Conservation (phyloP, 441 rosid genomes). For the Flueggea neowawraea region DNA sequence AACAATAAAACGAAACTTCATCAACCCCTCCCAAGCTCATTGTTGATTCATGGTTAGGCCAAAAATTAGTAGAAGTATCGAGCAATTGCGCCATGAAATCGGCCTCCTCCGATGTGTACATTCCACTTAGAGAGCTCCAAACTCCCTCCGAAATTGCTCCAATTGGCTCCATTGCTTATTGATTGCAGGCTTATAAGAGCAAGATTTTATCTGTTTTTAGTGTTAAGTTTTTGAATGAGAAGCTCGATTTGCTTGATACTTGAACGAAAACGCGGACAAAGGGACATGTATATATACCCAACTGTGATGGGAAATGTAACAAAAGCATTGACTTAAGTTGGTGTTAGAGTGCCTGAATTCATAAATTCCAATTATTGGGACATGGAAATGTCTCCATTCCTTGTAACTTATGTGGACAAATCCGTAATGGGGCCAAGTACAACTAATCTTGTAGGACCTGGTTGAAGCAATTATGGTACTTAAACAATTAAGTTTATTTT, state of each 20-base stretch:
- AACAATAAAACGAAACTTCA: slow-evolving; percentile 16
- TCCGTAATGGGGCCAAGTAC: slow-evolving; percentile 30
- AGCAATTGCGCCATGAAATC: slow-evolving; percentile 75
- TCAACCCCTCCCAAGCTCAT: slow-evolving; percentile 19
- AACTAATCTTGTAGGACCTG: slow-evolving; percentile 31
- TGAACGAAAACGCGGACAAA: no score
- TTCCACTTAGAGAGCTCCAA: slow-evolving; percentile 57
- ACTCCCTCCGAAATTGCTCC: slow-evolving; percentile 46
- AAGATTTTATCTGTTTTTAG: neutral
- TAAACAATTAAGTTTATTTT: slow-evolving; percentile 10
- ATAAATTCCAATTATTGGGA: slow-evolving; percentile 4
- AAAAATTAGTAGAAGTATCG: slow-evolving; percentile 24
- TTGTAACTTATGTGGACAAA: slow-evolving; percentile 1
- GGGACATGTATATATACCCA: no score
- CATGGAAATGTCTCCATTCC: slow-evolving; percentile 18
- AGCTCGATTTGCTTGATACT: neutral
- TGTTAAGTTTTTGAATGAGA: neutral
- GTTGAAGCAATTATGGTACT: slow-evolving; percentile 15
- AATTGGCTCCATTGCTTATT: slow-evolving; percentile 43
- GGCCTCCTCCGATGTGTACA: slow-evolving; percentile 55
- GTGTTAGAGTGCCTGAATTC: neutral
- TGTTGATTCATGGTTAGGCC: slow-evolving; percentile 37
- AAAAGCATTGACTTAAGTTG: slow-evolving; percentile 8
- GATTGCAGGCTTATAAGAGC: neutral
- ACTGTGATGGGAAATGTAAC: neutral